These are phyloP conservation scores for Hyparrhenia diplandra DNA, from an alignment of 176 grass and related monocot genomes.

Conservation along the genomic window DNA sequence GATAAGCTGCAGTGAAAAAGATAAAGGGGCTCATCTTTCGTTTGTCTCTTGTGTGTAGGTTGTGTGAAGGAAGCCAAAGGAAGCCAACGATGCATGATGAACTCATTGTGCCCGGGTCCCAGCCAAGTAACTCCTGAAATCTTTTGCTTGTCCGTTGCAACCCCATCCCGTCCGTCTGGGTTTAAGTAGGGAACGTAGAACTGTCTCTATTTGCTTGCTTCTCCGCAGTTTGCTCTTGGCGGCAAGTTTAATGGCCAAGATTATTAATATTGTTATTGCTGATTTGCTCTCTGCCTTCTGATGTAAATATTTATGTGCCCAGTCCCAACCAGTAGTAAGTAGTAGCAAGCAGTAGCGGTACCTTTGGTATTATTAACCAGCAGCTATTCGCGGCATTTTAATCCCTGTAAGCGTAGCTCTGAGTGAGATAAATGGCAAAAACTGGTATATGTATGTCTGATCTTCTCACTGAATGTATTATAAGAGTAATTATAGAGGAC, in stretches of 20 bases:
- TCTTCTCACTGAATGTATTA: conserved; percentile 36
- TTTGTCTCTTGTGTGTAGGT: conserved; percentile 42
- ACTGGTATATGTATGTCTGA: conserved; percentile 36
- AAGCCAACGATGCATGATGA: conserved; percentile 24
- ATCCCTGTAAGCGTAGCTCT: conserved; percentile 29
- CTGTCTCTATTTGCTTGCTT: conserved; percentile 4
- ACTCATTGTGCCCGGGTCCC: conserved; percentile 7
- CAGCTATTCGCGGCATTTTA: conserved; percentile 32
- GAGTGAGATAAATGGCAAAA: conserved; percentile 23
- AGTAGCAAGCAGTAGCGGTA: neutral
- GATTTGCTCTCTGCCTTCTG: conserved; percentile 10
- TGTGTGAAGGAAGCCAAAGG: conserved; percentile 30
- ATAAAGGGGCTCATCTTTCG: conserved; percentile 23
- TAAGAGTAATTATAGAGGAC: conserved; percentile 33
- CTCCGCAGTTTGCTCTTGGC: conserved; percentile 22
- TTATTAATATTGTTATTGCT: conserved; percentile 7
- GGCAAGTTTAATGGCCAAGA: conserved; percentile 37
- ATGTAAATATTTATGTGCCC: conserved; percentile 55
- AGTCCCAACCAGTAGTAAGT: neutral
- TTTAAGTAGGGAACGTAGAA: conserved; percentile 35
- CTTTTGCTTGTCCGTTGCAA: conserved; percentile 6
- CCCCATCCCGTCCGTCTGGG: neutral
- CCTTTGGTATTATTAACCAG: conserved; percentile 49
- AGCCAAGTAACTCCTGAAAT: conserved; percentile 35
- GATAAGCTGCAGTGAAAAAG: conserved; percentile 12